Evolutionary conservation across 2,329 filamentous ascomycete species (phyloP).

Genomic region (Claviceps pazoutovae): DNA sequence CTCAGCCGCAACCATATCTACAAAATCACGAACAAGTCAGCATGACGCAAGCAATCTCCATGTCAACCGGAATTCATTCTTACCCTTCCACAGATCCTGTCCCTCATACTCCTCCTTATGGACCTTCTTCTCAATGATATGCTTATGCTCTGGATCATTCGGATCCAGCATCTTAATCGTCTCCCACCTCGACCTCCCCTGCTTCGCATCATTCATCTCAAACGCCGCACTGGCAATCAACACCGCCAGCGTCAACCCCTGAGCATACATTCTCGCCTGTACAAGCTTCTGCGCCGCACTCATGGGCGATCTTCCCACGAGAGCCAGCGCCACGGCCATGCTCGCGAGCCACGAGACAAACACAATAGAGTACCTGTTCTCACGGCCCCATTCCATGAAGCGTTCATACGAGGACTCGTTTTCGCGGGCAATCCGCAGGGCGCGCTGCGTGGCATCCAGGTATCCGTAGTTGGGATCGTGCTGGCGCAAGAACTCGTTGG

Average conservation of each 20-base stretch:
- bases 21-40: too few species aligned
- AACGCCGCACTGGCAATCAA: conserved; percentile 71
- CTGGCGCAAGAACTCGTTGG: conserved; percentile 49
- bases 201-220: conserved; percentile 64
- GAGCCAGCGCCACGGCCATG: conserved; percentile 59
- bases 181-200: conserved; percentile 68
- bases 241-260: conserved; percentile 75
- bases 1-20: conserved; percentile 74
- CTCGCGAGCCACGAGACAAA: conserved; percentile 67
- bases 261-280: conserved; percentile 87
- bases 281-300: conserved; percentile 74
- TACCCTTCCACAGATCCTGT: conserved; percentile 86
- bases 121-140: conserved; percentile 72
- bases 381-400: conserved; percentile 57
- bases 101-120: conserved; percentile 79
- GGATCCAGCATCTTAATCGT: conserved; percentile 70
- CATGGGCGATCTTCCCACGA: conserved; percentile 67
- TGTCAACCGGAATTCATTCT: not conserved
- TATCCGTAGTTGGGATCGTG: conserved; percentile 56
- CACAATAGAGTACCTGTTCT: conserved; percentile 80
- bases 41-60: too few species aligned
- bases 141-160: conserved; percentile 68
- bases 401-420: conserved; percentile 44
- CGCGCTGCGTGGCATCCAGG: conserved; percentile 46
- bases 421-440: conserved; percentile 38